Evolutionary conservation across 2,329 filamentous ascomycete genomes (phyloP).

Genomic region (Ophiostoma ulmi): DNA sequence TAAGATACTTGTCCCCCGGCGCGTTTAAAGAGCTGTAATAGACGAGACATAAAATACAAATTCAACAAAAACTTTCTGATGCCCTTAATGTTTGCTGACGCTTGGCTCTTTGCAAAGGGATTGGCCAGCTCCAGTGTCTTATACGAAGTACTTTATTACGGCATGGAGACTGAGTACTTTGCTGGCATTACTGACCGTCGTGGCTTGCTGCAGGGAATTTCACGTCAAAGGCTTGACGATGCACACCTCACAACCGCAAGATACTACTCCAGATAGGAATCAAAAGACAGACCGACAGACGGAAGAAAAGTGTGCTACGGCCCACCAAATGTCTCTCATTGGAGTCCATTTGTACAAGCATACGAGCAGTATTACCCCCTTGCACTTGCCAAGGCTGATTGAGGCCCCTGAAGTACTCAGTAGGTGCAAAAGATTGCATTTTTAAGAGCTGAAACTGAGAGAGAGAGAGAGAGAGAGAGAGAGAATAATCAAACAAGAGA

Average conservation of each 20-base stretch:
- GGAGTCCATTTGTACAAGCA: background rate
- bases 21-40: background rate
- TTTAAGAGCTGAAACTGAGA: background rate
- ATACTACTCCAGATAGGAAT: background rate
- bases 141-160: too few relatives aligned
- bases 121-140: background rate
- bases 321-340: background rate
- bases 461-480: background rate
- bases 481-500: background rate
- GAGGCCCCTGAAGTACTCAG: background rate
- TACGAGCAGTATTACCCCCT: background rate
- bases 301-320: background rate
- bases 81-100: constrained; percentile 4
- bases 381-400: background rate
- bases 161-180: background rate
- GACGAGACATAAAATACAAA: background rate
- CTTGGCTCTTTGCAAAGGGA: background rate
- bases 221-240: background rate
- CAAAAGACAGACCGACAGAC: background rate
- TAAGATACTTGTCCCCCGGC: too few relatives aligned
- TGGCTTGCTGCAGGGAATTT: background rate
- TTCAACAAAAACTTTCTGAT: background rate
- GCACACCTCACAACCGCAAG: background rate
- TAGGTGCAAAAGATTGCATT: background rate
- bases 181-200: too few relatives aligned